These are phyloP conservation scores for Hordeum pubiflorum DNA, from an alignment of 202 grass and related monocot genomes.

Conservation along the genomic window DNA sequence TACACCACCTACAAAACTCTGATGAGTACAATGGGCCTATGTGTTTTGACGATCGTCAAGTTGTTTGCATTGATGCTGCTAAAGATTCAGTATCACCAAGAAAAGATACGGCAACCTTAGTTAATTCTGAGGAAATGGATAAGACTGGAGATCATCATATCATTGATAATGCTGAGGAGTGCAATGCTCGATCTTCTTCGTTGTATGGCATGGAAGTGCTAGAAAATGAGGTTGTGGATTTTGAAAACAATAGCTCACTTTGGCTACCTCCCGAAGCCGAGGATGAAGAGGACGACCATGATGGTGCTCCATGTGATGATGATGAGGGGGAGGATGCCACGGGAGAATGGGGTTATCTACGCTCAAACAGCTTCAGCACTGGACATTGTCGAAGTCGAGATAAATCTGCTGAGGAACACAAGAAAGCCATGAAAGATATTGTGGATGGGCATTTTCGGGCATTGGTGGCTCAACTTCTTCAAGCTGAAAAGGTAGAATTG, in stretches of 20 bases:
- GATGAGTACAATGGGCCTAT: conserved; percentile 60
- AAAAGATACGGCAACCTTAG: conserved; percentile 32
- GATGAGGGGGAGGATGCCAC: conserved; percentile 65
- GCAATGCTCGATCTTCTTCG: conserved; percentile 62
- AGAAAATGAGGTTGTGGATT: conserved; percentile 76
- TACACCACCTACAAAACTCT: conserved; percentile 38
- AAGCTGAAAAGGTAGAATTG: conserved; percentile 58
- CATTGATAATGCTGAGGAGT: conserved; percentile 44
- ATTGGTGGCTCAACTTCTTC: conserved; percentile 85
- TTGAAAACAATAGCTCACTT: conserved; percentile 76
- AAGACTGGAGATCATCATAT: conserved; percentile 52
- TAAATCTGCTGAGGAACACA: conserved; percentile 82
- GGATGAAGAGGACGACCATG: conserved; percentile 81
- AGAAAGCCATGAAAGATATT: conserved; percentile 88
- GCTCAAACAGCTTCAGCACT: conserved; percentile 76
- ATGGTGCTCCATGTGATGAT: conserved; percentile 58
- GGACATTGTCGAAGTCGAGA: conserved; percentile 74
- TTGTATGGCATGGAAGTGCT: conserved; percentile 62
- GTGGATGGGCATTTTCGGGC: conserved; percentile 86
- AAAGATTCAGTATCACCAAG: conserved; percentile 45
- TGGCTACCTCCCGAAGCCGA: conserved; percentile 84
- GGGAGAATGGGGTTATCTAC: conserved; percentile 79
- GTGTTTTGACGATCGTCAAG: conserved; percentile 46
- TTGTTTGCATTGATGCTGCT: conserved; percentile 33
- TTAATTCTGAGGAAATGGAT: conserved; percentile 35